Conservation (phyloP, 805 yeast genomes). For the Schwanniomyces yamadae region DNA sequence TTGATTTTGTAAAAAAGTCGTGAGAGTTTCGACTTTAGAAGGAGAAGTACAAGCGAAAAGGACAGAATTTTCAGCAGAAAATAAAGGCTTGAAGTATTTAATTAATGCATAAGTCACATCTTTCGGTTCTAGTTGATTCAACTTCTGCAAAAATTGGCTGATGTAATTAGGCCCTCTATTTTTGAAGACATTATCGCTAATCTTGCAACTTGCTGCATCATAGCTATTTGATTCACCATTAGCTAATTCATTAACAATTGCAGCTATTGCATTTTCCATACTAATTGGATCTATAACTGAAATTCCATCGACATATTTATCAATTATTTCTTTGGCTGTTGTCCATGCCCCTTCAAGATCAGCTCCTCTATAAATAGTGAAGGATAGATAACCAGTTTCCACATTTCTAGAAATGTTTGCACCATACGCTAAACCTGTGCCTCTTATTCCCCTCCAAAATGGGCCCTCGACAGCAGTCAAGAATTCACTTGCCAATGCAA, state of each 20-base stretch:
- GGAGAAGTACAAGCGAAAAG: conserved; percentile 78
- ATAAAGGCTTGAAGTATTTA: conserved; percentile 64
- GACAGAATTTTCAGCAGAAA: conserved; percentile 53
- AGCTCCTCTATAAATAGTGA: conserved; percentile 76
- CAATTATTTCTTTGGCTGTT: conserved; percentile 65
- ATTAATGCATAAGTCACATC: conserved; percentile 52
- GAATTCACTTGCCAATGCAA: conserved; percentile 72
- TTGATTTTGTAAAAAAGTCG: conserved; percentile 42
- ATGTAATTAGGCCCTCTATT: conserved; percentile 71
- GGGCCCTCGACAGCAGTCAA: conserved; percentile 93
- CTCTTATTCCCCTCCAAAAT: conserved; percentile 93
- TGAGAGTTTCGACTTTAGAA: conserved; percentile 49
- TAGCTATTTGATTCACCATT: conserved; percentile 61
- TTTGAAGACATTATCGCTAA: conserved; percentile 62
- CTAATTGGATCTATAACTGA: conserved; percentile 54
- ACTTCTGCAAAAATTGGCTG: conserved; percentile 47
- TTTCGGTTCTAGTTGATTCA: conserved; percentile 52
- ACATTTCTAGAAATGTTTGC: conserved; percentile 58
- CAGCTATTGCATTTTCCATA: conserved; percentile 72
- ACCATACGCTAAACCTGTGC: conserved; percentile 92
- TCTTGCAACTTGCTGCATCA: conserved; percentile 65
- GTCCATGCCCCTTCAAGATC: conserved; percentile 68
- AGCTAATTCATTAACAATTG: conserved; percentile 72
- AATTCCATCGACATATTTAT: conserved; percentile 55
- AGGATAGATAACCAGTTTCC: conserved; percentile 68